phyloP scores from a whole-genome alignment of 768 basidiomycete genomes.

The Pleurotus eryngii region DNA sequence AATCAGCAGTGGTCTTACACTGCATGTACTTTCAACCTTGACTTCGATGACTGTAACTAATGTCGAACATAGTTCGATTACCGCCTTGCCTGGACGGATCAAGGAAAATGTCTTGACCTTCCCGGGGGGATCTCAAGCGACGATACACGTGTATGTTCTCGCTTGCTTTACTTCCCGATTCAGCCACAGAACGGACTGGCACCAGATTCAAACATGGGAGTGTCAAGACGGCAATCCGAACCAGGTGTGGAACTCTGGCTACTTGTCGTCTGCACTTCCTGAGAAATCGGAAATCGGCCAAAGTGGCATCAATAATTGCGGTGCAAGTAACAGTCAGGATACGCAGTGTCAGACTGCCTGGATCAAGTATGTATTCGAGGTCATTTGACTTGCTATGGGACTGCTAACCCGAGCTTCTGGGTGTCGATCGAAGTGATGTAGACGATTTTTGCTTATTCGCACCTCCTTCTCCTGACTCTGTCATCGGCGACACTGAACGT shows the following conservation, averaged over 20 bases:
- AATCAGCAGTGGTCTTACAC: constrained; percentile 49
- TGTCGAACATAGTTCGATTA: constrained; percentile 21
- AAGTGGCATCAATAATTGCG: constrained; percentile 66
- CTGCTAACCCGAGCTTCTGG: no score
- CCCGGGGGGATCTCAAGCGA: constrained; percentile 34
- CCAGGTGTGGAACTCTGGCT: constrained; percentile 44
- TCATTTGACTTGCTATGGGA: no score
- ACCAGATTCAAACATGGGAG: constrained; percentile 2
- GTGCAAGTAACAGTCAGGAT: constrained; percentile 46
- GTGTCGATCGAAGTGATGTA: not conserved
- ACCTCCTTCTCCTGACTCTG: not conserved
- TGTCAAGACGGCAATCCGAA: constrained; percentile 1
- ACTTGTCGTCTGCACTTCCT: constrained; percentile 39
- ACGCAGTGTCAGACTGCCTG: constrained; percentile 72
- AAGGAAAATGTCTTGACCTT: constrained; percentile 49
- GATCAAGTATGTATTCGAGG: constrained; percentile 47
- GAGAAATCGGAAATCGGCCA: constrained; percentile 56
- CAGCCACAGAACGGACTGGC: no score
- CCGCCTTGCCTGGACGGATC: constrained; percentile 43
- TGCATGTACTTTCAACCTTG: constrained; percentile 17
- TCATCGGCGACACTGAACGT: constrained; percentile 11
- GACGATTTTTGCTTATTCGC: not conserved
- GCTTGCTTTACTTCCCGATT: not conserved
- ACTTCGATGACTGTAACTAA: constrained; percentile 11
- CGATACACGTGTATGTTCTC: constrained; percentile 37